A percentile compares a stretch with the other conserved stretches of the same genome.
Conservation (phyloP, 208 protist genomes). For the Acanthamoeba triangularis region DNA sequence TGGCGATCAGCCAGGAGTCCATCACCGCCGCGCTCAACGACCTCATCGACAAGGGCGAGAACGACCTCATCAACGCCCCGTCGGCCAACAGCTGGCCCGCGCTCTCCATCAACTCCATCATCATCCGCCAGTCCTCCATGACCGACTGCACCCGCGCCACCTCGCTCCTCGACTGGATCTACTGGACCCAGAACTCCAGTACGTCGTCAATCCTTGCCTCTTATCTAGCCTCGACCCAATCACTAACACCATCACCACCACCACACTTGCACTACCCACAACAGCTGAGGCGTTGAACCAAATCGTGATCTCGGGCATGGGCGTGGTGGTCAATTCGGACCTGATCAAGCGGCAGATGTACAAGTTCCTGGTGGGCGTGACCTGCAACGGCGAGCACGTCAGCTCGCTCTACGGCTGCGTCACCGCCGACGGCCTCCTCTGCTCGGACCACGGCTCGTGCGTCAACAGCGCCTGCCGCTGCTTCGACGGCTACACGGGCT, state of each 20-base stretch:
- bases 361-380: slow-evolving; percentile 21
- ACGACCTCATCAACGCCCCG: slow-evolving; percentile 61
- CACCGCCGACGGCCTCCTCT: slow-evolving; percentile 5
- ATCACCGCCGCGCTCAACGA: slow-evolving; percentile 38
- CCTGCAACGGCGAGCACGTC: neutral
- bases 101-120: slow-evolving; percentile 42
- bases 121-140: slow-evolving; percentile 30
- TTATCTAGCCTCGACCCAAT: too few species aligned
- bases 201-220: neutral
- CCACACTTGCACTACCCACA: neutral
- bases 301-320: slow-evolving; percentile 43
- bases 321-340: slow-evolving; percentile 3
- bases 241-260: neutral
- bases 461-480: neutral
- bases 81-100: slow-evolving; percentile 48
- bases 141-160: slow-evolving; percentile 20
- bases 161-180: slow-evolving; percentile 56
- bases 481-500: slow-evolving; percentile 1
- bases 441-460: slow-evolving; percentile 29
- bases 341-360: neutral
- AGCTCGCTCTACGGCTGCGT: slow-evolving; percentile 20
- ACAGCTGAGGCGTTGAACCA: slow-evolving; percentile 36
- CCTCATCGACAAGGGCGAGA: slow-evolving; percentile 37
- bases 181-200: slow-evolving; percentile 68
- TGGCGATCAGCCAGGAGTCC: slow-evolving; percentile 18